Evolutionary conservation across 2,329 filamentous ascomycete species (phyloP), one percentile per base, ranked within the genome.

Genomic region (Aspergillus jensenii): DNA sequence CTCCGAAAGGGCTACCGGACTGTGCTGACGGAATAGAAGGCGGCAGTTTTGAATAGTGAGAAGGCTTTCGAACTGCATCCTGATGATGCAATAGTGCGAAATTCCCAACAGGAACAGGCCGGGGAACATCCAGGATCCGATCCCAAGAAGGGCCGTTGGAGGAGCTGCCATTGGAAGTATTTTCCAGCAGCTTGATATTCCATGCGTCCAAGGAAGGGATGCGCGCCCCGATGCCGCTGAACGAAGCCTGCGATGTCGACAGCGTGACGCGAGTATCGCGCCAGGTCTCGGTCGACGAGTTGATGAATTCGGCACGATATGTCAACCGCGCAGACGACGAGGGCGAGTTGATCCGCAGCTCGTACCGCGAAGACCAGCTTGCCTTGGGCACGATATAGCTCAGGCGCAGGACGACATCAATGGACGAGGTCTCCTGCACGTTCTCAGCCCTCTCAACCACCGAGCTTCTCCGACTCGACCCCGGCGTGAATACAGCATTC

Each of bases 271-370:
- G 83, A 68, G 84, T 82, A 70, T 84, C 81, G 31, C 75, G 76
- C 87, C 87, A 89, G 0, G 81, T 84, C 73, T 89, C 87, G 0
- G 83, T 85, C 0, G 85, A 87, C 51, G 76, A 76, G 71, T 89
- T 89, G 56, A 79, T 81, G 52, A 88, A 81, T 62, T 83, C 80
- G 2, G 86, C 86, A 55, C 87, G 83, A 67, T 89, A 89, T 64
- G 81, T 81, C 14, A 89, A 76, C 4, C 73, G 73, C 1, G 79
- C 85, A 0, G 80, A 79, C 49, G 79, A 81, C 19, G 71, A 77
- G 0, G 81, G 79, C 1, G 86, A 86, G 12, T 79, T 84, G n/a
- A 89, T 77, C 52, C 80, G 80, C 40, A 88, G 71, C 63, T 89
- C 85, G 68, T 89, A 89, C 55, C 79, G 82, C 2, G 86, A 84